phyloP scores from a whole-genome alignment of 1,284 basidiomycete species.

The Papiliotrema nemorosa region DNA sequence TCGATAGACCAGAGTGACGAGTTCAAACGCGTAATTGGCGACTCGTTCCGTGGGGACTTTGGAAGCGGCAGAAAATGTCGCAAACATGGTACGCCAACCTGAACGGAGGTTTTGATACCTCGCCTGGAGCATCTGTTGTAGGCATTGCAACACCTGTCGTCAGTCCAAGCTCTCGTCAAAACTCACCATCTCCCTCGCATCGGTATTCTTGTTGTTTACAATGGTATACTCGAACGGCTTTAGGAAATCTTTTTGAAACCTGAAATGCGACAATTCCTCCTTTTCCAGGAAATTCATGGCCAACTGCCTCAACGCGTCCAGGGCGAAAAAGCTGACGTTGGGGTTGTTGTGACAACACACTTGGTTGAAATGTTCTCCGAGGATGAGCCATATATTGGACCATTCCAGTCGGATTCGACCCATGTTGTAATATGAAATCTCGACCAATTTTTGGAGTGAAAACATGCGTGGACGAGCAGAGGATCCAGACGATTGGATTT shows the following conservation, averaged over 20 bases:
- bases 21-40: constrained; percentile 90
- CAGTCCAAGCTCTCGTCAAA: background rate
- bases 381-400: constrained; percentile 96
- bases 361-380: constrained; percentile 99
- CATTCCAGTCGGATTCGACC: constrained; percentile 96
- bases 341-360: constrained; percentile 98
- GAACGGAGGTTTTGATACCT: constrained; percentile 93
- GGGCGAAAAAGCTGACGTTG: constrained; percentile 92
- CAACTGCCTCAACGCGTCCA: constrained; percentile 95
- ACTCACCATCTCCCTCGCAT: constrained; percentile 91
- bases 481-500: constrained; percentile 94
- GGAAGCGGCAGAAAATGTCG: constrained; percentile 93
- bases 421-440: constrained; percentile 99
- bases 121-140: constrained; percentile 98
- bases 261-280: constrained; percentile 96
- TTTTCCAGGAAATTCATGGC: constrained; percentile 99
- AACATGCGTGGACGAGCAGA: constrained; percentile 92
- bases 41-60: constrained; percentile 95
- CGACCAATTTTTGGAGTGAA: constrained; percentile 96
- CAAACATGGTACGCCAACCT: constrained; percentile 99
- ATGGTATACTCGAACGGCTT: constrained; percentile 99
- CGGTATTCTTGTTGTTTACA: constrained; percentile 90
- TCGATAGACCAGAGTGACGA: constrained; percentile 85
- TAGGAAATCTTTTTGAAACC: constrained; percentile 99
- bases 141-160: constrained; percentile 81